Evolutionary conservation across 2,329 filamentous ascomycete species (phyloP).

Genomic region (Colletotrichum shisoi): DNA sequence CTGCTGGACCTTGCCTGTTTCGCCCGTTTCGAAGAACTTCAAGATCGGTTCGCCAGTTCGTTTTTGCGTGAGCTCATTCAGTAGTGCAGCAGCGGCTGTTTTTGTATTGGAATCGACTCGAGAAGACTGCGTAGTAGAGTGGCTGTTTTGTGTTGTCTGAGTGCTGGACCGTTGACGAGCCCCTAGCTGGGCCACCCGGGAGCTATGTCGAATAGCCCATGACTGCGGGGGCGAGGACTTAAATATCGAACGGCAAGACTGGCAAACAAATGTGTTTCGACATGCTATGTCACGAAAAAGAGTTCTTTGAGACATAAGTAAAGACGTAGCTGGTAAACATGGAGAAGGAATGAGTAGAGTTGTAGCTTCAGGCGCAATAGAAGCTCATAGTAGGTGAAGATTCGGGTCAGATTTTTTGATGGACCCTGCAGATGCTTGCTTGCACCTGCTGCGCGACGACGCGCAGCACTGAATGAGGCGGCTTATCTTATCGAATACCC

Average conservation of each 20-base stretch:
- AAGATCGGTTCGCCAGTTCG: constrained; percentile 44
- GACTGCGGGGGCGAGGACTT: constrained; percentile 44
- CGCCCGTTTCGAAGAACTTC: constrained; percentile 60
- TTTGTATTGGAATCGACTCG: background rate
- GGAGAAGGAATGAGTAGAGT: constrained; percentile 1
- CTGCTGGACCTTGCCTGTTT: constrained; percentile 50
- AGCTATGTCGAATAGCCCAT: constrained; percentile 48
- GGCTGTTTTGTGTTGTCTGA: constrained; percentile 5
- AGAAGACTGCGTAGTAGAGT: constrained; percentile 2
- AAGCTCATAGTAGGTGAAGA: constrained; percentile 13
- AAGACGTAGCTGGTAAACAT: constrained; percentile 18
- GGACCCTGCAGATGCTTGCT: constrained; percentile 19
- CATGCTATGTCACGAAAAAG: constrained; percentile 48
- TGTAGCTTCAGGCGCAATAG: constrained; percentile 10
- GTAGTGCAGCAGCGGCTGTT: constrained; percentile 39
- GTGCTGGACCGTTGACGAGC: constrained; percentile 13
- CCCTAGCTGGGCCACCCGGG: constrained; percentile 42
- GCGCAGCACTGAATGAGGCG: background rate
- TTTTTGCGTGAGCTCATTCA: constrained; percentile 39
- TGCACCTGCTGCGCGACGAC: constrained; percentile 10
- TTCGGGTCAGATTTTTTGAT: constrained; percentile 37
- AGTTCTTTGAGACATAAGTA: constrained; percentile 41
- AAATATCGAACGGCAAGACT: constrained; percentile 49
- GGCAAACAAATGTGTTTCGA: constrained; percentile 50
- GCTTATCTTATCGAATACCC: constrained; percentile 38